A percentile compares a stretch with the other conserved stretches of the same genome.
Evolutionary conservation across 179 eudicot species (phyloP).

Genomic region (Silene coronaria): DNA sequence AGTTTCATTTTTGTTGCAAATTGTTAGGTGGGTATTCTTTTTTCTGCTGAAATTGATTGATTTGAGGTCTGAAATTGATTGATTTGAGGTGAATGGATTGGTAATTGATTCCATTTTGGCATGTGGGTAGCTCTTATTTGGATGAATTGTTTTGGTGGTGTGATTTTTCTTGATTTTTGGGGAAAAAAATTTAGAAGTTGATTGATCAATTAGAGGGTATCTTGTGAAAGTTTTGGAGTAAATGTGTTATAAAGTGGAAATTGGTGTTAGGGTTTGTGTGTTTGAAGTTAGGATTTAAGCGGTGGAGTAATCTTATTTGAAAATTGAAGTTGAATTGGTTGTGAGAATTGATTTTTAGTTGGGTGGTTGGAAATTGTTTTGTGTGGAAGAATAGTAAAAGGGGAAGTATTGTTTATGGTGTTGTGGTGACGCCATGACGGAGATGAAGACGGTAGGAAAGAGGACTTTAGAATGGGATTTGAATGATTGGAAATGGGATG

Average conservation of each 20-base stretch:
- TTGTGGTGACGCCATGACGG: conserved; percentile 26
- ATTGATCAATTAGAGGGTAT: conserved; percentile 19
- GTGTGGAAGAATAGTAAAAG: conserved; percentile 56
- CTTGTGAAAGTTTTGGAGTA: not conserved
- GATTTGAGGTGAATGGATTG: conserved; percentile 29
- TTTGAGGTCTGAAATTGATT: conserved; percentile 29
- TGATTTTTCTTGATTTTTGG: conserved; percentile 29
- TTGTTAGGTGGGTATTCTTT: conserved; percentile 16
- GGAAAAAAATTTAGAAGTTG: conserved; percentile 26
- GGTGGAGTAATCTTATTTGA: not conserved
- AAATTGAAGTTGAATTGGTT: not conserved
- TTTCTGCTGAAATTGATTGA: conserved; percentile 21
- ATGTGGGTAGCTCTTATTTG: conserved; percentile 36
- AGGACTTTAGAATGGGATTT: conserved; percentile 76
- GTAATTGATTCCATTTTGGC: conserved; percentile 25
- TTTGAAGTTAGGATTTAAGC: conserved; percentile 7
- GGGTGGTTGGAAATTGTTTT: not conserved
- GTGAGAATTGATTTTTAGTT: not conserved
- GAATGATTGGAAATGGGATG: conserved; percentile 95
- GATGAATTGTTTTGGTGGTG: conserved; percentile 35
- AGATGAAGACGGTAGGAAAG: conserved; percentile 49
- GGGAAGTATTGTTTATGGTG: conserved; percentile 39
- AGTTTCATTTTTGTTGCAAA: conserved; percentile 7
- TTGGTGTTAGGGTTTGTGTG: conserved; percentile 8
- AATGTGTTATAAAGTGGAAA: not conserved